Percentiles rank a stretch among this genome's conserved stretches.
phyloP scores from a whole-genome alignment of 2,329 filamentous ascomycete genomes.

The Coleophoma crateriformis region DNA sequence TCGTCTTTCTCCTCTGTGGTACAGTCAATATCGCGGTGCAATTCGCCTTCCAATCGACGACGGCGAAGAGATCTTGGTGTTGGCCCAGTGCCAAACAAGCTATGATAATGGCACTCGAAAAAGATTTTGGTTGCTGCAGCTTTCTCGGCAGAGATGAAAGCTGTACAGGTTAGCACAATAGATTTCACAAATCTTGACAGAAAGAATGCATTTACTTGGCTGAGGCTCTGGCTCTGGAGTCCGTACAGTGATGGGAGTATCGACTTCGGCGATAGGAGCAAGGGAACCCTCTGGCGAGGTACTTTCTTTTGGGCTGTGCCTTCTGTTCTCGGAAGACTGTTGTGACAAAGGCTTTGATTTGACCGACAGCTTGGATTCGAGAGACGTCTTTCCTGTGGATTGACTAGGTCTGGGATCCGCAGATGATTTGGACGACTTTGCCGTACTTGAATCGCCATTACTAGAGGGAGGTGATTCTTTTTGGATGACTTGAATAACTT shows the following conservation, averaged over 20 bases:
- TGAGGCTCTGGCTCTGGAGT: constrained; percentile 10
- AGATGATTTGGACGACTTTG: constrained; percentile 17
- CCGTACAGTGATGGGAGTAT: background rate
- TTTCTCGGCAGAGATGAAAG: constrained; percentile 62
- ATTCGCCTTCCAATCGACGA: constrained; percentile 54
- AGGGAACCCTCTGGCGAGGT: constrained; percentile 17
- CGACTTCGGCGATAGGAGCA: constrained; percentile 21
- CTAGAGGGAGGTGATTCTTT: constrained; percentile 20
- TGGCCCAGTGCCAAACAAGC: constrained; percentile 49
- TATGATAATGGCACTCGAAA: constrained; percentile 78
- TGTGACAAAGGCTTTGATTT: constrained; percentile 19
- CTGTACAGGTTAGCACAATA: constrained; percentile 6
- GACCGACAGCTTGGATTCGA: constrained; percentile 35
- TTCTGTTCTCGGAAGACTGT: constrained; percentile 23
- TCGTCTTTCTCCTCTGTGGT: constrained; percentile 44
- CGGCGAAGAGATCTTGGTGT: constrained; percentile 57
- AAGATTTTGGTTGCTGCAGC: constrained; percentile 78
- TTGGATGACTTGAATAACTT: constrained; percentile 12
- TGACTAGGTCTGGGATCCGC: constrained; percentile 15
- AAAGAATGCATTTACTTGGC: constrained; percentile 17
- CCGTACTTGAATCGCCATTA: constrained; percentile 17
- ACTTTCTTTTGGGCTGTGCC: constrained; percentile 9
- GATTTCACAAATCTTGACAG: background rate
- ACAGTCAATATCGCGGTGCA: constrained; percentile 42
- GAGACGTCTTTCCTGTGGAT: constrained; percentile 26